Evolutionary conservation across 345 rosid species (phyloP), one percentile per base, ranked within the genome.

Genomic region (Hirschfeldia incana): DNA sequence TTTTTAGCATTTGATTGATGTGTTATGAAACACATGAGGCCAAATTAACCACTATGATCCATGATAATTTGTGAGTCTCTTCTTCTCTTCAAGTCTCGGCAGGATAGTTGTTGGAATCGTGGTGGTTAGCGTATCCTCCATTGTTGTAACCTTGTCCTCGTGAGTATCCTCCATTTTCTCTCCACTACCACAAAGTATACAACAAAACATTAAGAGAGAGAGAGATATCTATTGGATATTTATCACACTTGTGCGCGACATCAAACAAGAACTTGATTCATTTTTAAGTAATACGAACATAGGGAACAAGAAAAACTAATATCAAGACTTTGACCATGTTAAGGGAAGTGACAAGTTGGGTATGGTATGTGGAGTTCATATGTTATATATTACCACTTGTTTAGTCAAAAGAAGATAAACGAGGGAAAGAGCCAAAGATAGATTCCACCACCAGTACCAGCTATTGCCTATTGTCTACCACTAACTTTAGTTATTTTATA

Each of bases 151-250:
- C 88, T 67, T 88, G 91, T 70, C 90, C 94, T 73, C 93, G 86
- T 28, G 85, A 77, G 80, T 92, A 85, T 74, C 81, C 87, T 34
- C 97, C 97, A 17, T 88, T 88, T 78, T 92, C 87, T 85, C 97
- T 84, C 94, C 97, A 87, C 98, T 94, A 94, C 17, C 70, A 75
- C 74, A 66, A 13, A 57, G 32, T 63, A 67, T 2, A 32, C 42
- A 36, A n/a, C n/a, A 37, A 11, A 33, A 67, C 26, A 37, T 66
- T 51, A 51, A 49, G 17, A 49, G 21, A 49, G 8, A 81, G 17
- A 62, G 10, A 62, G 15, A 34, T 62, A 62, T 13, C 64, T 59
- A 30, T n/a, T 30, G 16, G 65, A 5, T 61, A 8, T 57, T 27
- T 62, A 62, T 32, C 67, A 32, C n/a, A 63, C 21, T 21, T 21